phyloP scores from a whole-genome alignment of 495 filamentous ascomycete species.

The Neurospora terricola region DNA sequence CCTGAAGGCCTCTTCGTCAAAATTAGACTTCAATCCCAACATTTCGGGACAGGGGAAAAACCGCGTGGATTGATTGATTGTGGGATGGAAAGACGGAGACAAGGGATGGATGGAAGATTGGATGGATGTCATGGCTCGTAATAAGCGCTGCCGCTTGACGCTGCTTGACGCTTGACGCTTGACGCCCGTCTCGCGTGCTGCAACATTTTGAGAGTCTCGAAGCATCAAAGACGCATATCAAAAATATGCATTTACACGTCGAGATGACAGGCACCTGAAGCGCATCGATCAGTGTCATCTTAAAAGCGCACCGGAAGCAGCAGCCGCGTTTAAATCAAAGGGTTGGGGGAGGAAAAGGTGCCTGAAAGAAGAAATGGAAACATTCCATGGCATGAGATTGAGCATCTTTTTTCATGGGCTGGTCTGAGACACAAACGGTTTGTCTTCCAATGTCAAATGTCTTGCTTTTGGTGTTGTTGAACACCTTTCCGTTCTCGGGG shows the following conservation, averaged over 20 bases:
- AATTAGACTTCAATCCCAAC: not conserved
- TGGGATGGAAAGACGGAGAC: not conserved
- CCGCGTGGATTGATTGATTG: not conserved
- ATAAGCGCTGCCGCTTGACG: not conserved
- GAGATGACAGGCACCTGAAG: not conserved
- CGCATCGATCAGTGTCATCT: not conserved
- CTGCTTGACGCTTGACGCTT: not conserved
- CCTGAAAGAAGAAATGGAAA: not conserved
- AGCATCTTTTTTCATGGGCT: not conserved
- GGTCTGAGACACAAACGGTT: not conserved
- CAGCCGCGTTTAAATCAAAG: not conserved
- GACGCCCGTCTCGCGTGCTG: not conserved
- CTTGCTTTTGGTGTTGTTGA: not conserved
- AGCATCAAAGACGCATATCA: not conserved
- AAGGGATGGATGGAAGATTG: not conserved
- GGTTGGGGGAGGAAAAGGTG: not conserved
- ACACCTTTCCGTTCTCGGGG: not conserved
- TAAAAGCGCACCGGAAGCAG: not conserved
- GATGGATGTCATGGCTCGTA: not conserved
- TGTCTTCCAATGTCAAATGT: not conserved
- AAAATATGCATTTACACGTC: not conserved
- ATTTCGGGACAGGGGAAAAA: not conserved
- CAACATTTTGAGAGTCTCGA: not conserved
- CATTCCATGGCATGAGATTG: not conserved
- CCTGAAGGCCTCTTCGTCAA: not conserved